Percentiles rank a stretch among this genome's conserved stretches.
These are phyloP conservation scores for Rosa persica DNA, from an alignment of 306 rosid species.

Conservation along the genomic window DNA sequence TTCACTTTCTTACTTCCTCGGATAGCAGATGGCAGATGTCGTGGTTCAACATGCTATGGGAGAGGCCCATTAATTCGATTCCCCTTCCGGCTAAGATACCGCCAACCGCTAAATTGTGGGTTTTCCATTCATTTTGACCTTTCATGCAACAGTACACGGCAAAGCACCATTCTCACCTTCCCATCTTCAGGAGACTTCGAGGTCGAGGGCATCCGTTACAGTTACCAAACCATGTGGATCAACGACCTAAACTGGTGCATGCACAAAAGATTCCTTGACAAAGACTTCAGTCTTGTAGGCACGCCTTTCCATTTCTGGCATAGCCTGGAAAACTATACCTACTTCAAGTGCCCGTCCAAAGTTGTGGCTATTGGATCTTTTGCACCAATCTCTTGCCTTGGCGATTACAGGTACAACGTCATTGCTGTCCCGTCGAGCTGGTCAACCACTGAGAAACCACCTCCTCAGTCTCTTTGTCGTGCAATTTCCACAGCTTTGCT, in stretches of 20 bases:
- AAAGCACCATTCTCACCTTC: constrained; percentile 4
- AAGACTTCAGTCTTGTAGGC: constrained; percentile 2
- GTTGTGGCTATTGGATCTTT: background rate
- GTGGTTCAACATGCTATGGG: constrained; percentile 11
- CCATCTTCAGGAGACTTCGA: constrained; percentile 9
- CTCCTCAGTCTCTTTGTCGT: background rate
- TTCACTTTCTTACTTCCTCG: background rate
- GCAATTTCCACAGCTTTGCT: background rate
- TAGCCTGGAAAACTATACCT: background rate
- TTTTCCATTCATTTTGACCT: background rate
- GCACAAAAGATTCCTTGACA: background rate
- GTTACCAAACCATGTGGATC: background rate
- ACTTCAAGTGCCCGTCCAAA: constrained; percentile 1
- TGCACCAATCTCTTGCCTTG: background rate
- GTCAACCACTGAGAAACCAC: background rate
- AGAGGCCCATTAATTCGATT: constrained; percentile 2
- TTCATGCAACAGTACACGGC: background rate
- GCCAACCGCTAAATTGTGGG: background rate
- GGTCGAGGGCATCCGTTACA: background rate
- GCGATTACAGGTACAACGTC: background rate
- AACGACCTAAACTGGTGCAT: constrained; percentile 17
- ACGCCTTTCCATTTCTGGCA: constrained; percentile 25
- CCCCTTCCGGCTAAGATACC: constrained; percentile 31
- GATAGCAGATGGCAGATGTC: background rate
- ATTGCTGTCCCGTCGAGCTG: background rate